phyloP scores from a whole-genome alignment of 139 green algal species.

The Marvania coccoides region DNA sequence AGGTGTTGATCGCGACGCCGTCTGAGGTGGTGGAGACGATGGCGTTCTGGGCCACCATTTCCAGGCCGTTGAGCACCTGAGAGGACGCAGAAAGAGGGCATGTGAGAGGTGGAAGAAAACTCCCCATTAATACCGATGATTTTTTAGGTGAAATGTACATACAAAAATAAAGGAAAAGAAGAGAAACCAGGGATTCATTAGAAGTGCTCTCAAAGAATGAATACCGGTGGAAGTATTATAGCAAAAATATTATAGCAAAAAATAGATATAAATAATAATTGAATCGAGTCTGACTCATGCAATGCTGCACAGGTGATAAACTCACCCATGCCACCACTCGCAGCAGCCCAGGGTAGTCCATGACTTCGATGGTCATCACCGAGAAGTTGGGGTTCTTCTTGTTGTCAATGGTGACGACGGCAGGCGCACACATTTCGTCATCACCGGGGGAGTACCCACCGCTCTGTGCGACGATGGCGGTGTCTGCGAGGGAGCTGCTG shows the following conservation, averaged over 20 bases:
- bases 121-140: no score
- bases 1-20: constrained; percentile 38
- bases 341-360: constrained; percentile 49
- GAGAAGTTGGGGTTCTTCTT: constrained; percentile 30
- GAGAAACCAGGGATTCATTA: neutral
- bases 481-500: no score
- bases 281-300: no score
- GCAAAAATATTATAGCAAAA: no score
- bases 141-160: neutral
- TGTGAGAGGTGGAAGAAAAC: neutral
- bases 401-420: constrained; percentile 33
- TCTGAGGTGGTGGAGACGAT: constrained; percentile 20
- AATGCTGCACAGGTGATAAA: no score
- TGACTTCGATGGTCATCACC: constrained; percentile 39
- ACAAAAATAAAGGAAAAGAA: neutral
- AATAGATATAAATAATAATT: no score
- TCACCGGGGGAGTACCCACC: no score
- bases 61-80: constrained; percentile 36
- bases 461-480: no score
- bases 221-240: no score
- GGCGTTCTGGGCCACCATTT: constrained; percentile 38
- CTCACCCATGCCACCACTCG: constrained; percentile 44
- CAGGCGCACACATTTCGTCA: neutral
- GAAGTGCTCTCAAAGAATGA: neutral
- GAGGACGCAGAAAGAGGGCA: neutral